Evolutionary conservation across 2,329 filamentous ascomycete genomes (phyloP).

Genomic region (Parasarocladium wereldwijsianum): DNA sequence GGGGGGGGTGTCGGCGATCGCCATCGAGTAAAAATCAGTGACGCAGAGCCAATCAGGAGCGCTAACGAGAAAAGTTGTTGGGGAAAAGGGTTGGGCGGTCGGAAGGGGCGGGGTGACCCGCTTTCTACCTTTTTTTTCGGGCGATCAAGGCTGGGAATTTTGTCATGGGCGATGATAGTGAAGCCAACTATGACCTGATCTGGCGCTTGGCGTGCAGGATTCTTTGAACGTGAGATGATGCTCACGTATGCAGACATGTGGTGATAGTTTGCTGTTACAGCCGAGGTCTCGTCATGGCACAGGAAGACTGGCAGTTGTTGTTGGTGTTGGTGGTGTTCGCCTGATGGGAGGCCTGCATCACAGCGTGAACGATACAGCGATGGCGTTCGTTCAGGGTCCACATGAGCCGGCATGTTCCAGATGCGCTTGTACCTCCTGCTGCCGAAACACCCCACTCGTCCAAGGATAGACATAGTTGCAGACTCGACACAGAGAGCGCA

Average conservation of each 20-base stretch:
- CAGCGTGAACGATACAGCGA: too few species aligned
- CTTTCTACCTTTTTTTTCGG: not conserved
- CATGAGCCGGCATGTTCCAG: too few species aligned
- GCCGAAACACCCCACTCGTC: too few species aligned
- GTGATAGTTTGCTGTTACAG: not conserved
- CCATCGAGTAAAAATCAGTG: too few species aligned
- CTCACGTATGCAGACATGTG: not conserved
- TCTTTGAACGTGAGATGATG: too few species aligned
- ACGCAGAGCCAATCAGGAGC: slow-evolving; percentile 5
- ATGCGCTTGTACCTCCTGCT: too few species aligned
- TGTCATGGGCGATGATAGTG: not conserved
- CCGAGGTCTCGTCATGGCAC: not conserved
- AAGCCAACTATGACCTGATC: not conserved
- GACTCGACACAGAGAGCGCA: too few species aligned
- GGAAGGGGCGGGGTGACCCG: slow-evolving; percentile 1
- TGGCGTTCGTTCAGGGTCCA: too few species aligned
- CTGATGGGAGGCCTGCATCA: slow-evolving; percentile 1
- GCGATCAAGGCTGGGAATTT: not conserved
- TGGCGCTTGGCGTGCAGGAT: too few species aligned
- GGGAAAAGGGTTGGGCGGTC: slow-evolving; percentile 6
- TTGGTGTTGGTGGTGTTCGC: not conserved
- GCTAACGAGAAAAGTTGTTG: slow-evolving; percentile 7
- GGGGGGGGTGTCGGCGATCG: too few species aligned
- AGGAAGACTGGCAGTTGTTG: not conserved
- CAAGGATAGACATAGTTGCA: too few species aligned